Evolutionary conservation across 768 basidiomycete genomes (phyloP).

Genomic region (Rubroboletus satanas): DNA sequence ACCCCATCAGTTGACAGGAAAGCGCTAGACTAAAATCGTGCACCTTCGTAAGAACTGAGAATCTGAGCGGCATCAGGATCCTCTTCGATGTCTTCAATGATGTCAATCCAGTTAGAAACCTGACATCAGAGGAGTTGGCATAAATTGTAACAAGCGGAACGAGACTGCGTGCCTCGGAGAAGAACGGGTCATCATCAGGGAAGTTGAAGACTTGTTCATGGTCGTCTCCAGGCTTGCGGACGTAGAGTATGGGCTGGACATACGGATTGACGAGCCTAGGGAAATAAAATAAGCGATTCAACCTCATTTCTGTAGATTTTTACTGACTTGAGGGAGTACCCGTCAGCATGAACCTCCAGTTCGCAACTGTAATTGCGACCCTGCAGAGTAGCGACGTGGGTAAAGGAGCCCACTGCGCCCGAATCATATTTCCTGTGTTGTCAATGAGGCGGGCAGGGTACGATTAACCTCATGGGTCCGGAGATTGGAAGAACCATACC

Average conservation of each 20-base stretch:
- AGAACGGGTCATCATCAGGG: constrained; percentile 87
- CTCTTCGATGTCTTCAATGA: constrained; percentile 86
- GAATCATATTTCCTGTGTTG: constrained; percentile 83
- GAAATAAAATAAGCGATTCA: constrained; percentile 5
- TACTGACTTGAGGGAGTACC: constrained; percentile 76
- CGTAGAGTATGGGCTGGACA: constrained; percentile 81
- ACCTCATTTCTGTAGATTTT: constrained; percentile 5
- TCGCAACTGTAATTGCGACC: constrained; percentile 93
- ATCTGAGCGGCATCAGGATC: constrained; percentile 78
- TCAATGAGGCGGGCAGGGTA: constrained; percentile 16
- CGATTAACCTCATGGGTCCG: constrained; percentile 12
- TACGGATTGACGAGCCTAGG: constrained; percentile 88
- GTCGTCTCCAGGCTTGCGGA: constrained; percentile 82
- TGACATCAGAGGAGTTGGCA: constrained; percentile 11
- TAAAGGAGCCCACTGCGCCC: constrained; percentile 91
- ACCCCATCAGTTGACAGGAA: neutral
- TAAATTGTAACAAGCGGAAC: neutral
- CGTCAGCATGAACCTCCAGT: constrained; percentile 91
- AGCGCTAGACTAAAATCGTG: neutral
- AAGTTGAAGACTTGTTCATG: constrained; percentile 66
- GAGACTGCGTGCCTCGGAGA: constrained; percentile 62
- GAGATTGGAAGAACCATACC: constrained; percentile 46
- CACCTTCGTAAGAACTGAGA: constrained; percentile 82
- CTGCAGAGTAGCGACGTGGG: constrained; percentile 87
- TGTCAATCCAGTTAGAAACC: constrained; percentile 83